These are phyloP conservation scores for Mycena kentingensis DNA, from an alignment of 768 basidiomycete genomes.

Conservation along the genomic window DNA sequence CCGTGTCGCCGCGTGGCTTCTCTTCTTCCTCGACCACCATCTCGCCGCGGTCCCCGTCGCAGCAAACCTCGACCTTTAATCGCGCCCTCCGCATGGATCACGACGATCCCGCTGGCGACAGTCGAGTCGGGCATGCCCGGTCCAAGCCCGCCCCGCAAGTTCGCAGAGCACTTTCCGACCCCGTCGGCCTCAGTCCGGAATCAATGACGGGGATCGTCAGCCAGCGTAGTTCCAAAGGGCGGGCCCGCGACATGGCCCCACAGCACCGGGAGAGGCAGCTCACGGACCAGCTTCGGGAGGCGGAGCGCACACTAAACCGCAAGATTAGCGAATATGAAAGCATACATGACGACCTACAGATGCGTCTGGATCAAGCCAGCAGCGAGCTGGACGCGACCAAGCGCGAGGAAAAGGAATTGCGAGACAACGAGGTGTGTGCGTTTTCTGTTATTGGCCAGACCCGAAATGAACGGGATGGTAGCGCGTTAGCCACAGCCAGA, in stretches of 20 bases:
- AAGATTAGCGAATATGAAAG: slow-evolving; percentile 75
- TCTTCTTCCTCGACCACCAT: too few relatives aligned
- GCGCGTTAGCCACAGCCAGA: slow-evolving; percentile 68
- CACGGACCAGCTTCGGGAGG: slow-evolving; percentile 70
- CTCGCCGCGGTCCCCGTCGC: too few relatives aligned
- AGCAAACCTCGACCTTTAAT: too few relatives aligned
- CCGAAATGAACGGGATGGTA: slow-evolving; percentile 29
- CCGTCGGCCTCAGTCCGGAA: too few relatives aligned
- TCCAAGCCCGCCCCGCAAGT: too few relatives aligned
- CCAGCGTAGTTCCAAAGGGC: too few relatives aligned
- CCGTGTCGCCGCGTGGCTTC: too few relatives aligned
- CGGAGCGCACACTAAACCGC: slow-evolving; percentile 65
- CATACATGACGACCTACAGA: slow-evolving; percentile 82
- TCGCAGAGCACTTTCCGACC: too few relatives aligned
- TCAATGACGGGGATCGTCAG: too few relatives aligned
- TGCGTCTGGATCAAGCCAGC: slow-evolving; percentile 72
- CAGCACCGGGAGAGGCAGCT: slow-evolving; percentile 75
- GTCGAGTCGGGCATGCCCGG: too few relatives aligned
- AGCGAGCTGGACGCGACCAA: slow-evolving; percentile 78
- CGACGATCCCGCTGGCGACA: too few relatives aligned
- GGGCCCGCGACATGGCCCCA: slow-evolving; percentile 73
- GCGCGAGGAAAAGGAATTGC: slow-evolving; percentile 90
- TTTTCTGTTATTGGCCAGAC: slow-evolving; percentile 11
- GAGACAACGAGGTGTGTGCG: slow-evolving; percentile 83
- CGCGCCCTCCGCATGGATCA: too few relatives aligned